Evolutionary conservation across 2,329 filamentous ascomycete species (phyloP).

Genomic region (Ceratocystis eucalypticola): DNA sequence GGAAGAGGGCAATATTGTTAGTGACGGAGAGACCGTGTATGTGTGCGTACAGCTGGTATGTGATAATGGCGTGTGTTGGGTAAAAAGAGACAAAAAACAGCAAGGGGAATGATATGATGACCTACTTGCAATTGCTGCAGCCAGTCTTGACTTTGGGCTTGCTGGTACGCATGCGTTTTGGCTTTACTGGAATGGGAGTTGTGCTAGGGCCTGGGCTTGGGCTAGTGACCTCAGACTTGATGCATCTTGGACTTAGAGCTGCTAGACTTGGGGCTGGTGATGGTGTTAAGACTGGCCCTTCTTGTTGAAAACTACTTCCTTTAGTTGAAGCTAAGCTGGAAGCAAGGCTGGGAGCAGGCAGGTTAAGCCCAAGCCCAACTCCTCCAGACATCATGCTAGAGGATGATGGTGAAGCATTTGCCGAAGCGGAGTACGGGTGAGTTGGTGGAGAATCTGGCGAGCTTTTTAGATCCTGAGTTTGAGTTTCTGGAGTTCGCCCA

Average conservation of each 20-base stretch:
- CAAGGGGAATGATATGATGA: constrained; percentile 19
- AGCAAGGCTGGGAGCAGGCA: background rate
- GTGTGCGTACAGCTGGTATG: background rate
- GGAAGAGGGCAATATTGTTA: background rate
- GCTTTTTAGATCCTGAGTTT: background rate
- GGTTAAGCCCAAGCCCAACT: background rate
- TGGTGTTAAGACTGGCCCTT: background rate
- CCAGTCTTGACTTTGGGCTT: constrained; percentile 53
- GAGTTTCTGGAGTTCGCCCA: background rate
- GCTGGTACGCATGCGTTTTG: constrained; percentile 38
- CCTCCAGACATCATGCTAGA: background rate
- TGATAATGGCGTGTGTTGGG: background rate
- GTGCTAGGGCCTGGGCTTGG: background rate
- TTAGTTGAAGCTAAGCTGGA: background rate
- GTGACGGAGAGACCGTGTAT: background rate
- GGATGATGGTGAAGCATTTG: too few relatives aligned
- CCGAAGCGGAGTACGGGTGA: too few relatives aligned
- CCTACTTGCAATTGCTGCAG: constrained; percentile 56
- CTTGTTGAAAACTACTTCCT: background rate
- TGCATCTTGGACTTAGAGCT: too few relatives aligned
- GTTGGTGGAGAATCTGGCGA: background rate
- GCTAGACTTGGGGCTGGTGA: background rate
- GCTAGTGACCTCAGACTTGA: too few relatives aligned
- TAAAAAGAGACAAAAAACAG: background rate
- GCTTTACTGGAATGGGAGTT: background rate